Conservation (phyloP, 2,329 filamentous ascomycete genomes). For the Helminthosporium solani region DNA sequence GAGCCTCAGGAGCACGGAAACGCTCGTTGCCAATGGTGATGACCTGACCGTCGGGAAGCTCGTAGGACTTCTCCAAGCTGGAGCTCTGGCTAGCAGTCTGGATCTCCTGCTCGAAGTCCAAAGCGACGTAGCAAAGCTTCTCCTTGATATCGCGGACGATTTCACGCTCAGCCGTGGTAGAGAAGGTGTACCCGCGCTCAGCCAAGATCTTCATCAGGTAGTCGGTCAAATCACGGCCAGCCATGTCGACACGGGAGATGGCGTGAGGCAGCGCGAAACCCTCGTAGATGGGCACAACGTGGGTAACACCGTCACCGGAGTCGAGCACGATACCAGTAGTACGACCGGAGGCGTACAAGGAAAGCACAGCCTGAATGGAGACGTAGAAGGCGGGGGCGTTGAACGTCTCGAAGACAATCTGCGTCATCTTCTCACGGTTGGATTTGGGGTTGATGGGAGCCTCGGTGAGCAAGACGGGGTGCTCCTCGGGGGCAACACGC, state of each 20-base stretch:
- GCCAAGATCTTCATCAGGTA: slow-evolving; percentile 99
- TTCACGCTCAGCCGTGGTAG: slow-evolving; percentile 99
- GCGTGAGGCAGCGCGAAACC: slow-evolving; percentile 99
- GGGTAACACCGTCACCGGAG: slow-evolving; percentile 99
- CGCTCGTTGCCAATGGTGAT: slow-evolving; percentile 99
- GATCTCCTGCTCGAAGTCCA: slow-evolving; percentile 99
- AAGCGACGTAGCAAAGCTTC: slow-evolving; percentile 99
- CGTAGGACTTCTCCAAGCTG: slow-evolving; percentile 99
- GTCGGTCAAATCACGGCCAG: slow-evolving; percentile 98
- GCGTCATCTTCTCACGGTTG: slow-evolving; percentile 99
- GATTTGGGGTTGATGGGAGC: slow-evolving; percentile 99
- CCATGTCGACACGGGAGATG: slow-evolving; percentile 99
- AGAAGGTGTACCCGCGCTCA: slow-evolving; percentile 99
- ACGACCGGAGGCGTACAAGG: slow-evolving; percentile 99
- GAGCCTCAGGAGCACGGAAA: slow-evolving; percentile 98
- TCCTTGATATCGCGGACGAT: slow-evolving; percentile 99
- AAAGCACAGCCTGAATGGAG: slow-evolving; percentile 99
- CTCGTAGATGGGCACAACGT: slow-evolving; percentile 99
- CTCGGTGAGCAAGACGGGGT: slow-evolving; percentile 98
- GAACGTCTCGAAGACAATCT: slow-evolving; percentile 99
- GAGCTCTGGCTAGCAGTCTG: slow-evolving; percentile 99
- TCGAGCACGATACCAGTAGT: slow-evolving; percentile 99
- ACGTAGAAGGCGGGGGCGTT: slow-evolving; percentile 99
- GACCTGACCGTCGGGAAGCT: slow-evolving; percentile 98
- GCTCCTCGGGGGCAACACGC: slow-evolving; percentile 99